Evolutionary conservation across 1,139 yeast species (phyloP).

Genomic region (Nakaseomyces sp.): DNA sequence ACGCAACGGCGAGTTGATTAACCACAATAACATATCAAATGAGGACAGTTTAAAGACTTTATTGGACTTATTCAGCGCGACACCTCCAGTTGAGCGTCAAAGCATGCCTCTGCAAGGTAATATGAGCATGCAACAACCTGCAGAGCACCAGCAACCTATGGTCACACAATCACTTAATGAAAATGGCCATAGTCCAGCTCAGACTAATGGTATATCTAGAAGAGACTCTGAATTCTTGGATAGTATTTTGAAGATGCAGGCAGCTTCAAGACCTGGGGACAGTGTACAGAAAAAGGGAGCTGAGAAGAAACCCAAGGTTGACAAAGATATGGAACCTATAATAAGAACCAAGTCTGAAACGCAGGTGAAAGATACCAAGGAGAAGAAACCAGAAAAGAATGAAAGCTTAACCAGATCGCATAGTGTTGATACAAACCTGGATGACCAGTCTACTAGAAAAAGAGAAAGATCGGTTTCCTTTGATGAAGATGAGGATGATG

Average conservation of each 20-base stretch:
- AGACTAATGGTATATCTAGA: background rate
- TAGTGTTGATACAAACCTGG: background rate
- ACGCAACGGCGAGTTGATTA: background rate
- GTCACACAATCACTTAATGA: background rate
- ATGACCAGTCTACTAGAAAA: background rate
- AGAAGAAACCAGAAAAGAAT: background rate
- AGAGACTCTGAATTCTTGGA: slow-evolving; percentile 3
- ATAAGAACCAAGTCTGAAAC: slow-evolving; percentile 2
- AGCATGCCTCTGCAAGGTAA: background rate
- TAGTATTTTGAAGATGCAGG: slow-evolving; percentile 3
- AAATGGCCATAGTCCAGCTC: background rate
- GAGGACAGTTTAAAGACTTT: slow-evolving; percentile 4
- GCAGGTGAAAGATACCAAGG: background rate
- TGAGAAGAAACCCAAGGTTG: background rate
- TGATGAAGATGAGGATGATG: slow-evolving; percentile 2
- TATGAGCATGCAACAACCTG: background rate
- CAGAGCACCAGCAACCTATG: background rate
- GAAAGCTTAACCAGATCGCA: background rate
- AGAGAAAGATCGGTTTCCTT: background rate
- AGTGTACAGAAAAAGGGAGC: background rate
- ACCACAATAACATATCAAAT: slow-evolving; percentile 4
- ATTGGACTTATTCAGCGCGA: background rate
- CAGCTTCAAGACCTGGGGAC: slow-evolving; percentile 1
- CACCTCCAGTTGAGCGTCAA: background rate
- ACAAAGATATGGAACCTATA: background rate